A percentile compares a stretch with the other conserved stretches of the same genome.
phyloP scores from a whole-genome alignment of 257 asterid species.

The Ocimum tenuiflorum region DNA sequence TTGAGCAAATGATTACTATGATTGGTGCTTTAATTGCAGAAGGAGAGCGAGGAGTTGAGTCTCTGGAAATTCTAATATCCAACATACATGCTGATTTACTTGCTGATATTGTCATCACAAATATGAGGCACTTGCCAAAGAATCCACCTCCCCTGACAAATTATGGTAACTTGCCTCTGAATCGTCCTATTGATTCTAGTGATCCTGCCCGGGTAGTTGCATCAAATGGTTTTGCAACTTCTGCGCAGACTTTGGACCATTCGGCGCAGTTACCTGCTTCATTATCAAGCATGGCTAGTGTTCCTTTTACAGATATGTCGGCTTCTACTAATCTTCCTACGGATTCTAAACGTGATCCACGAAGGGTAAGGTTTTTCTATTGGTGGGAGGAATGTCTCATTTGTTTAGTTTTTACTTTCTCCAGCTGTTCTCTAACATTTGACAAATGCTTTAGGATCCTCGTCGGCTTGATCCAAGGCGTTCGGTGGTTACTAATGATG shows the following conservation, averaged over 20 bases:
- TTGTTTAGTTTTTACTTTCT: conserved; percentile 12
- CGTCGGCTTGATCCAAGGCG: conserved; percentile 98
- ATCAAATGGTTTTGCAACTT: conserved; percentile 49
- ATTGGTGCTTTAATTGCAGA: conserved; percentile 92
- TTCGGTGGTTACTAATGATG: conserved; percentile 42
- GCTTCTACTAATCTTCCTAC: conserved; percentile 40
- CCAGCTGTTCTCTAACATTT: conserved; percentile 15
- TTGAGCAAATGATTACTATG: conserved; percentile 84
- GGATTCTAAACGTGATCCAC: conserved; percentile 92
- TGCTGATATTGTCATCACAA: conserved; percentile 91
- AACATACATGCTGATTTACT: conserved; percentile 85
- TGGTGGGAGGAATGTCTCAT: conserved; percentile 13
- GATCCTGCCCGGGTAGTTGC: conserved; percentile 38
- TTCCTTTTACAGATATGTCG: conserved; percentile 42
- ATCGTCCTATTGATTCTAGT: conserved; percentile 38
- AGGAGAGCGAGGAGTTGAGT: conserved; percentile 88
- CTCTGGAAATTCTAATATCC: conserved; percentile 80
- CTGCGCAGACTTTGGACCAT: conserved; percentile 35
- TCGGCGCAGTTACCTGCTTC: conserved; percentile 42
- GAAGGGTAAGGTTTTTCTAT: conserved; percentile 61
- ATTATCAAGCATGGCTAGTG: conserved; percentile 28
- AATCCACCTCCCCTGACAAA: conserved; percentile 50
- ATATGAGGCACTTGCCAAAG: conserved; percentile 88
- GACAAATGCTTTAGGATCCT: conserved; percentile 64
- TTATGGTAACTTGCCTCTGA: conserved; percentile 26